These are phyloP conservation scores for Tetrahymena thermophila DNA, from an alignment of 73 alveolate species.

Conservation along the genomic window DNA sequence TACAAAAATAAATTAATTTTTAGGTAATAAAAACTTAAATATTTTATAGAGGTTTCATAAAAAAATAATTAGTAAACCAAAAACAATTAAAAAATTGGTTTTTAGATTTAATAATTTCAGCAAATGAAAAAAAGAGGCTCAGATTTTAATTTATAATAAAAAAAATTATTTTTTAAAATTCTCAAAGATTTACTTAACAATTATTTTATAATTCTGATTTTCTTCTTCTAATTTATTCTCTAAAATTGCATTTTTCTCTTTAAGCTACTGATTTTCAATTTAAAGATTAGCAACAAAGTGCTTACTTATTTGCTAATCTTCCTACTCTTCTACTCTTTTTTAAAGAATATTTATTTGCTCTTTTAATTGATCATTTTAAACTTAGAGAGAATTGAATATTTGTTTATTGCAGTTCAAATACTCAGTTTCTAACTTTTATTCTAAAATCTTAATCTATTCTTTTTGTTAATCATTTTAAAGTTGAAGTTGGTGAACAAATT, in stretches of 20 bases:
- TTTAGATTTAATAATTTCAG: too few relatives aligned
- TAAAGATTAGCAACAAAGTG: not conserved
- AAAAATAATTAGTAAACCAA: too few relatives aligned
- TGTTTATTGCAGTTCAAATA: not conserved
- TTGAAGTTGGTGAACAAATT: not conserved
- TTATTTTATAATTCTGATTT: not conserved
- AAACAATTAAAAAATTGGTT: too few relatives aligned
- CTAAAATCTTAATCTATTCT: not conserved
- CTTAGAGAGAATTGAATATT: not conserved
- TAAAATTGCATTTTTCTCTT: not conserved
- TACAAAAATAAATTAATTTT: too few relatives aligned
- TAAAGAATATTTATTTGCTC: not conserved
- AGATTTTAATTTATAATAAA: too few relatives aligned
- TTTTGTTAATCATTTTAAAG: not conserved
- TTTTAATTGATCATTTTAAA: not conserved
- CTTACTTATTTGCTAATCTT: not conserved
- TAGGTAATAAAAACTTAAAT: too few relatives aligned
- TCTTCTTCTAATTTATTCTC: not conserved
- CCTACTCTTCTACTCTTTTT: not conserved
- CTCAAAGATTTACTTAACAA: not conserved
- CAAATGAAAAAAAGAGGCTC: too few relatives aligned
- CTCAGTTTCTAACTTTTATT: not conserved
- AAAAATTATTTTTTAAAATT: too few relatives aligned
- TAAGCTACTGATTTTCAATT: not conserved
- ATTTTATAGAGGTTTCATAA: too few relatives aligned